Evolutionary conservation across 768 basidiomycete species (phyloP).

Genomic region (Kwoniella sp.): DNA sequence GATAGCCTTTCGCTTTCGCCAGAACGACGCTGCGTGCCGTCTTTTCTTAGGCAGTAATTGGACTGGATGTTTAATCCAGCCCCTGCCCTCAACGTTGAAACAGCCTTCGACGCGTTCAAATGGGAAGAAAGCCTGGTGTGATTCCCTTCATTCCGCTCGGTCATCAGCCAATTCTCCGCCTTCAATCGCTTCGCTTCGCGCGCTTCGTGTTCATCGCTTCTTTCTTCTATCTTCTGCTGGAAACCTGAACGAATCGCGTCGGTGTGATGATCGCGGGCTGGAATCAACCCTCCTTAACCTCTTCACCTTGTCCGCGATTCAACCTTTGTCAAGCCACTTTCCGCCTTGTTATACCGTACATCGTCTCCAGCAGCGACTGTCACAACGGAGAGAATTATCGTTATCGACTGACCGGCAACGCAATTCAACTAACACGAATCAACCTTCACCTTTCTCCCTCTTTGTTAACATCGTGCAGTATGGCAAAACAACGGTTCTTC

Average conservation of each 20-base stretch:
- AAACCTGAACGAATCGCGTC: conserved; percentile 4
- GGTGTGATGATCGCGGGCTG: neutral
- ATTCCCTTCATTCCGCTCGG: no score
- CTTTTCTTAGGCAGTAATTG: no score
- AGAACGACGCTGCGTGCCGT: no score
- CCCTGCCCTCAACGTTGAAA: no score
- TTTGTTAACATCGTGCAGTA: conserved; percentile 25
- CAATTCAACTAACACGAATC: conserved; percentile 32
- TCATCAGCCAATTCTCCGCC: neutral
- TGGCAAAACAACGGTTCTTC: conserved; percentile 42
- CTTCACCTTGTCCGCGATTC: neutral
- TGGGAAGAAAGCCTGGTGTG: no score
- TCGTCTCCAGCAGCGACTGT: no score
- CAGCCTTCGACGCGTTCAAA: no score
- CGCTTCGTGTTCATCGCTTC: conserved; percentile 2
- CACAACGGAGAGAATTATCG: no score
- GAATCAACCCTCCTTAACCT: neutral
- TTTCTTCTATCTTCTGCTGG: neutral
- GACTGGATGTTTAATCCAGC: no score
- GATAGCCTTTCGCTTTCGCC: no score
- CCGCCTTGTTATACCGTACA: neutral
- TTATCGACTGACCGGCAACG: conserved; percentile 28
- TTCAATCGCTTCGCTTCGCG: neutral
- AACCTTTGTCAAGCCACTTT: neutral
- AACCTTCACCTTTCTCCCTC: conserved; percentile 19